Evolutionary conservation across 345 rosid genomes (phyloP).

Genomic region (Trapa incisa): DNA sequence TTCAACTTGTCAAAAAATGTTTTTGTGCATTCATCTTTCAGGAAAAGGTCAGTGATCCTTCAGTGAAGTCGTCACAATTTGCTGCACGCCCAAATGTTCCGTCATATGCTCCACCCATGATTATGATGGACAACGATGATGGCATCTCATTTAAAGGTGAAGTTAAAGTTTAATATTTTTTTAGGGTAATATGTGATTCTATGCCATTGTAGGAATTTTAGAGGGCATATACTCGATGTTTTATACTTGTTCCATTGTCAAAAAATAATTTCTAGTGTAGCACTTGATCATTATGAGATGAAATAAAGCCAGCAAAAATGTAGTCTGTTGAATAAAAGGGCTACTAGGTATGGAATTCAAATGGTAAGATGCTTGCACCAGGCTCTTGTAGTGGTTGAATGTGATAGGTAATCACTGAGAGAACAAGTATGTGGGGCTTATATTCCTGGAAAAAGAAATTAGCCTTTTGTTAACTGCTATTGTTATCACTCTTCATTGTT

Average conservation of each 20-base stretch:
- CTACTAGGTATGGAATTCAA: not conserved
- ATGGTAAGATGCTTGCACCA: not conserved
- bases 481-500: not conserved
- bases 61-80: slow-evolving; percentile 25
- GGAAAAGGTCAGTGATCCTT: slow-evolving; percentile 44
- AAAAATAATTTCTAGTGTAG: not conserved
- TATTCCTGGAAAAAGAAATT: not conserved
- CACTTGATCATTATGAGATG: not conserved
- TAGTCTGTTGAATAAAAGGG: not conserved
- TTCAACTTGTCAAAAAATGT: not conserved
- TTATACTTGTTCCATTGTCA: not conserved
- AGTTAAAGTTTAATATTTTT: not conserved
- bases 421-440: not conserved
- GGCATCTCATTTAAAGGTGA: slow-evolving; percentile 32
- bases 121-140: slow-evolving; percentile 36
- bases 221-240: not conserved
- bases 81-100: slow-evolving; percentile 23
- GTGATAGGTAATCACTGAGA: not conserved
- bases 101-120: slow-evolving; percentile 25
- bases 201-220: not conserved
- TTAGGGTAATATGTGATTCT: not conserved
- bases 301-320: not conserved
- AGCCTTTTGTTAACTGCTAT: not conserved
- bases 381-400: not conserved
- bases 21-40: slow-evolving; percentile 17